Percentiles rank a stretch among this genome's conserved stretches.
Evolutionary conservation across 352 stramenopile species (phyloP).

Genomic region (Phytophthora sp.): DNA sequence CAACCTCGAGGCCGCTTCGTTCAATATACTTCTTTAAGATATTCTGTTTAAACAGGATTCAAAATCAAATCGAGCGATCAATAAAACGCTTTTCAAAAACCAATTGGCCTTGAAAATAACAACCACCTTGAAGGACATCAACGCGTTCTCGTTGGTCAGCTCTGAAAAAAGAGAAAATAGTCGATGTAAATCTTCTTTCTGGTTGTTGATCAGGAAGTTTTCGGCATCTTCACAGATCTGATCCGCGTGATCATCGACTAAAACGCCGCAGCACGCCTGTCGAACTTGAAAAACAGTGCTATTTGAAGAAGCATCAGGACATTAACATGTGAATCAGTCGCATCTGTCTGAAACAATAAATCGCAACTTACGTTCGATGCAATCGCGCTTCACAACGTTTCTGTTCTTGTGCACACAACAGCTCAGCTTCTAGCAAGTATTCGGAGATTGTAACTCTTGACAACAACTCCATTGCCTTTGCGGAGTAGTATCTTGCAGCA

Average conservation of each 20-base stretch:
- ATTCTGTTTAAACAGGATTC: conserved; percentile 50
- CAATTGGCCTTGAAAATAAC: neutral
- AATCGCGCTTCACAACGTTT: conserved; percentile 75
- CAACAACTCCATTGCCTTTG: conserved; percentile 65
- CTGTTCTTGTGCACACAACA: conserved; percentile 81
- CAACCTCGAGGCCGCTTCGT: conserved; percentile 74
- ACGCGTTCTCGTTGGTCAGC: conserved; percentile 75
- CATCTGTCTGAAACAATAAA: no score
- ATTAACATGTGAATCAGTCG: no score
- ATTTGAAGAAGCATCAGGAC: no score
- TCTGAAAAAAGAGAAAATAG: conserved; percentile 87
- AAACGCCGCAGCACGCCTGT: conserved; percentile 78
- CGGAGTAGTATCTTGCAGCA: conserved; percentile 69
- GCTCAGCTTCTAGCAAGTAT: conserved; percentile 75
- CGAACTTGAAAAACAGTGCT: conserved; percentile 82
- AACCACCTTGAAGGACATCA: conserved; percentile 82
- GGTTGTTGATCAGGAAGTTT: conserved; percentile 77
- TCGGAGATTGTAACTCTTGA: conserved; percentile 73
- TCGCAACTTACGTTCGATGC: conserved; percentile 72
- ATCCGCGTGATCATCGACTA: conserved; percentile 82
- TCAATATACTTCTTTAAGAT: conserved; percentile 90
- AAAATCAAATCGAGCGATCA: conserved; percentile 15
- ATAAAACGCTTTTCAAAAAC: neutral
- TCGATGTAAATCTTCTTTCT: conserved; percentile 77
- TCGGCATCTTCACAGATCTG: conserved; percentile 84